Percentiles rank a stretch among this genome's conserved stretches.
phyloP scores from a whole-genome alignment of 2,329 filamentous ascomycete genomes.

The Incumbomyces lentus region DNA sequence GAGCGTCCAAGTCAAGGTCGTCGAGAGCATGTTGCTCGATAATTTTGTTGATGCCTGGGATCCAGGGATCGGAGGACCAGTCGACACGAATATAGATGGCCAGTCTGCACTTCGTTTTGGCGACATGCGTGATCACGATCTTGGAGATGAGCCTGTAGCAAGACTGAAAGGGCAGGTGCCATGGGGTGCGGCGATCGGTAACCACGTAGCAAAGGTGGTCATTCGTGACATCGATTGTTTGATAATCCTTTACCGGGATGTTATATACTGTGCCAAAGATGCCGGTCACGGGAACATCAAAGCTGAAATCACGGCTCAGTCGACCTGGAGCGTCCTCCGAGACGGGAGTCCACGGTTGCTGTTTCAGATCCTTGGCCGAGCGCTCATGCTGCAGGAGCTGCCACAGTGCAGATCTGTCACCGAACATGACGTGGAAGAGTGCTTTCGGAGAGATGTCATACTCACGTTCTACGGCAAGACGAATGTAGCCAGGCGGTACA shows the following conservation, averaged over 20 bases:
- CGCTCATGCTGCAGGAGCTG: slow-evolving; percentile 81
- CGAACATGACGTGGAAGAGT: slow-evolving; percentile 91
- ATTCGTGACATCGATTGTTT: slow-evolving; percentile 73
- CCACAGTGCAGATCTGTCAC: slow-evolving; percentile 91
- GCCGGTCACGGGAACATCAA: slow-evolving; percentile 60
- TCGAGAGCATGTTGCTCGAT: slow-evolving; percentile 59
- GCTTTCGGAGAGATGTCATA: slow-evolving; percentile 90
- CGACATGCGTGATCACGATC: slow-evolving; percentile 84
- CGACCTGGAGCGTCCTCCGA: slow-evolving; percentile 47
- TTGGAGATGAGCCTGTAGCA: slow-evolving; percentile 78
- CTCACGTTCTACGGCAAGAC: slow-evolving; percentile 63
- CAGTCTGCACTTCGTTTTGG: slow-evolving; percentile 86
- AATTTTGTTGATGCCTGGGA: slow-evolving; percentile 34
- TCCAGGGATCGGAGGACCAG: slow-evolving; percentile 59
- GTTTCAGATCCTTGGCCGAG: slow-evolving; percentile 66
- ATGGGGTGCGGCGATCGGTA: slow-evolving; percentile 54
- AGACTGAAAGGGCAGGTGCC: slow-evolving; percentile 75
- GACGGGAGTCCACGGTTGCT: slow-evolving; percentile 70
- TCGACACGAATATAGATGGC: slow-evolving; percentile 80
- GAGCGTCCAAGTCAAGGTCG: slow-evolving; percentile 46
- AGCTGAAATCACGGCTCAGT: slow-evolving; percentile 69
- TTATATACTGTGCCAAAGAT: slow-evolving; percentile 51
- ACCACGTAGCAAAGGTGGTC: slow-evolving; percentile 65
- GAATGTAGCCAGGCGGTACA: slow-evolving; percentile 70
- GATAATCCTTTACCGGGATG: slow-evolving; percentile 64